Conservation (phyloP, 106 monocot genomes). For the Cymbidium sinense region DNA sequence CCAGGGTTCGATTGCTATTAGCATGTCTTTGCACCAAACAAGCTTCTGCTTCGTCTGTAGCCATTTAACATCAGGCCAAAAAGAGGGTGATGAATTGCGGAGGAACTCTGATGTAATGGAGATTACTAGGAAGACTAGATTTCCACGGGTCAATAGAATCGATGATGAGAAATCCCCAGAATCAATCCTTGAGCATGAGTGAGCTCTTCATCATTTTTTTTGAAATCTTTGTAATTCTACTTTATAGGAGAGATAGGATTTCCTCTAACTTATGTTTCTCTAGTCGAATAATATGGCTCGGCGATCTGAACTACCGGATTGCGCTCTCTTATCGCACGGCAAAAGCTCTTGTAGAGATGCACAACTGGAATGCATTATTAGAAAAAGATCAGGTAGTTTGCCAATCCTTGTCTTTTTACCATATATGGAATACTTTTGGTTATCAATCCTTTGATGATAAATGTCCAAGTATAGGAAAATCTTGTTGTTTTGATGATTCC, state of each 20-base stretch:
- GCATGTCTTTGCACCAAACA: constrained; percentile 75
- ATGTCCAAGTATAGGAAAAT: background rate
- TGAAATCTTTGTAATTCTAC: background rate
- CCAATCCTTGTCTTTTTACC: background rate
- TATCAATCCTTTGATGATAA: background rate
- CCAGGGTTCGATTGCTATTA: constrained; percentile 77
- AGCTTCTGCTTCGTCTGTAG: constrained; percentile 81
- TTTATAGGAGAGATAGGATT: background rate
- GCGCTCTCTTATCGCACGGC: constrained; percentile 75
- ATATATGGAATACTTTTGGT: background rate
- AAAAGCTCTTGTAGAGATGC: constrained; percentile 89
- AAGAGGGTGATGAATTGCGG: constrained; percentile 68
- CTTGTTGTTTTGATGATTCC: background rate
- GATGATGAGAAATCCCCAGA: constrained; percentile 54
- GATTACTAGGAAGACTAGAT: constrained; percentile 69
- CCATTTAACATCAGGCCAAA: constrained; percentile 71
- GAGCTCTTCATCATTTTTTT: constrained; percentile 13
- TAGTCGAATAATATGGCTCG: constrained; percentile 62
- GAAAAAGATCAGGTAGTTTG: constrained; percentile 79
- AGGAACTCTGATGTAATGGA: constrained; percentile 84
- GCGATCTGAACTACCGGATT: constrained; percentile 85
- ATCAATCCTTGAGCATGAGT: constrained; percentile 73
- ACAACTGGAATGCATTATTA: constrained; percentile 76
- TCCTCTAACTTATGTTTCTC: background rate
- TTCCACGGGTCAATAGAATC: constrained; percentile 37